Base-by-base conservation (phyloP, 805 yeast genomes). In the Candida vaughaniae region DNA sequence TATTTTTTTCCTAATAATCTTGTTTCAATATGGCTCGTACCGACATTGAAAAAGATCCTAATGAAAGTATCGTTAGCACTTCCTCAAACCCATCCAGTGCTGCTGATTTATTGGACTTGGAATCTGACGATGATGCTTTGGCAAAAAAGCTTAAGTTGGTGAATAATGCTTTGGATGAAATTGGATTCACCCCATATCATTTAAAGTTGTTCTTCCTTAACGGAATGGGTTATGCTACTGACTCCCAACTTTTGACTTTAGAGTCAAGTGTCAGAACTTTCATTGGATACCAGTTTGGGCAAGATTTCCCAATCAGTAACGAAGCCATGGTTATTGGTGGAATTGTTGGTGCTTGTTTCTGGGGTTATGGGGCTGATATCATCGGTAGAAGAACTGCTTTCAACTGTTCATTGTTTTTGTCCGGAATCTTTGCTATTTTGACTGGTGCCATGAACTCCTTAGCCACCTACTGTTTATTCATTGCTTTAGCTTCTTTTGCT, bases 311-410 rank as follows among this genome's bases (percentile, higher is more conserved):
- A 3, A 43, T 50, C 2, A 46, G 56, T n/a, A 51, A 56, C 31
- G 60, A 52, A 29, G 43, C 57, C 12, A 49, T 57, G 35, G 61
- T 58, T 26, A 49, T 48, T 11, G 82, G 81, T 14, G 59, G 77
- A 47, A 62, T 77, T 19, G 48, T 55, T 27, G 84, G 84, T 16
- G 75, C 78, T 1, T 39, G 73, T n/a, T 56, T 73, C 42, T 76
- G 81, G 78, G 82, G 82, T 6, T 64, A 74, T 40, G 63, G 69
- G 33, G 78, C 77, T 16, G 82, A 77, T 56, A 51, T 76, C 30
- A 72, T 77, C 31, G 82, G 82, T 22, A 60, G 82, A 43, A 69
- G 66, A 48, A 40, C 65, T 12, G 78, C 80, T 1, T 77, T 77
- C 60, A 75, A 74, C 47, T 42, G 61, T 8, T 71, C 80, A 7